phyloP scores from a whole-genome alignment of 2,329 filamentous ascomycete genomes.

The Cladorrhinum sp. region DNA sequence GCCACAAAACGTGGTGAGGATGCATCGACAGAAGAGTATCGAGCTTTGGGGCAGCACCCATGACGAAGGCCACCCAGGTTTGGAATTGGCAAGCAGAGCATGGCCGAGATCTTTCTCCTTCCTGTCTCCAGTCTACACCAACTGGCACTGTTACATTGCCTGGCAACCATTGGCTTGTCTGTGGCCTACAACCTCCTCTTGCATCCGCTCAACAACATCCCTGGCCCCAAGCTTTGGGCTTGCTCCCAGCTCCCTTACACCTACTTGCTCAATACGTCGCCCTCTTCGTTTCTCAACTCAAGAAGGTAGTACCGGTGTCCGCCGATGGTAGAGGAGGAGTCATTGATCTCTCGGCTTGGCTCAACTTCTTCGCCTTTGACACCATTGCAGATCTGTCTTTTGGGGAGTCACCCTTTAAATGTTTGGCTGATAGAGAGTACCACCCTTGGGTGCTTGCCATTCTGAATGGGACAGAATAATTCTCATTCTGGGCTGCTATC shows the following conservation, averaged over 20 bases:
- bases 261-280: slow-evolving; percentile 34
- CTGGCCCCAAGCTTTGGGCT: slow-evolving; percentile 19
- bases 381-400: slow-evolving; percentile 30
- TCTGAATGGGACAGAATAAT: slow-evolving; percentile 13
- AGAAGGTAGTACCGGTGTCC: background rate
- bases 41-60: too few species aligned
- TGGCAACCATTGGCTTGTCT: background rate
- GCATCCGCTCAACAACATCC: slow-evolving; percentile 17
- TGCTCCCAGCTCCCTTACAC: slow-evolving; percentile 18
- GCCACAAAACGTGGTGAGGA: slow-evolving; percentile 4
- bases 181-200: slow-evolving; percentile 19
- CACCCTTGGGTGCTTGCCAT: slow-evolving; percentile 26
- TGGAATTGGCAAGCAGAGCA: too few species aligned
- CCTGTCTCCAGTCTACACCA: background rate
- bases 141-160: too few species aligned
- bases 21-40: background rate
- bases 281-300: slow-evolving; percentile 24
- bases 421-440: slow-evolving; percentile 21
- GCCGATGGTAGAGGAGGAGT: slow-evolving; percentile 8
- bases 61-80: too few species aligned
- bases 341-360: slow-evolving; percentile 21
- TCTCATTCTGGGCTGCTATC: slow-evolving; percentile 4
- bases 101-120: too few species aligned
- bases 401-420: slow-evolving; percentile 27
- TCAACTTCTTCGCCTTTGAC: slow-evolving; percentile 29